A percentile compares a stretch with the other conserved stretches of the same genome.
Conservation (phyloP, 805 yeast genomes). For the Lipomyces oligophaga region DNA sequence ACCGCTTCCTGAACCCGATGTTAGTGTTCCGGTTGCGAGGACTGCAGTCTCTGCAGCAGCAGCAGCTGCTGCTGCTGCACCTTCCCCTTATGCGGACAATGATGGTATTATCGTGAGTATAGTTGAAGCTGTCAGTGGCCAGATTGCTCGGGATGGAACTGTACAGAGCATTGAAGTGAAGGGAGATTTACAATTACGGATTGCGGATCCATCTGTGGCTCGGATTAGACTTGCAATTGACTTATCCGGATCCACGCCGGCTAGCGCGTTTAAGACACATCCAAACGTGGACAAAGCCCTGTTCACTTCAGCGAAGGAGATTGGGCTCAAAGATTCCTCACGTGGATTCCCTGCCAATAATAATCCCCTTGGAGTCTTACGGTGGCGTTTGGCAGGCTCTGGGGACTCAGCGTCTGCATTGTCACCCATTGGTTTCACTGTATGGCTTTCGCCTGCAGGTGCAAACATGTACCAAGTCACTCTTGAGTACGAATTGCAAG, state of each 20-base stretch:
- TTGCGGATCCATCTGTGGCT: slow-evolving; percentile 70
- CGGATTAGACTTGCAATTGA: slow-evolving; percentile 57
- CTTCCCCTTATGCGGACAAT: slow-evolving; percentile 39
- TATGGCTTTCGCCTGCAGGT: slow-evolving; percentile 73
- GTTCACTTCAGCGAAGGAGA: slow-evolving; percentile 54
- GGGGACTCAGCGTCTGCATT: slow-evolving; percentile 52
- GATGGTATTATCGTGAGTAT: slow-evolving; percentile 76
- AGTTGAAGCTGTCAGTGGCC: slow-evolving; percentile 73
- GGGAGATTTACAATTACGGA: slow-evolving; percentile 86
- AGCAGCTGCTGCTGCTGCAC: slow-evolving; percentile 7
- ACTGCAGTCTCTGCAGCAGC: too few species aligned
- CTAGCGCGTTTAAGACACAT: slow-evolving; percentile 81
- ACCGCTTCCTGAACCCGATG: slow-evolving; percentile 33
- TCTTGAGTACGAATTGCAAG: slow-evolving; percentile 76
- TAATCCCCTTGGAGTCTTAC: slow-evolving; percentile 82
- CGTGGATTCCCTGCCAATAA: slow-evolving; percentile 90
- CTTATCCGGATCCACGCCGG: slow-evolving; percentile 45
- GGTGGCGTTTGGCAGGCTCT: slow-evolving; percentile 79
- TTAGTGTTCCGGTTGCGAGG: slow-evolving; percentile 30
- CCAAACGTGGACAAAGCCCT: slow-evolving; percentile 85
- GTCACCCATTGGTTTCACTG: slow-evolving; percentile 69
- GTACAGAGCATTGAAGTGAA: slow-evolving; percentile 61
- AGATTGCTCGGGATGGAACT: slow-evolving; percentile 77
- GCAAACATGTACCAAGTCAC: slow-evolving; percentile 68
- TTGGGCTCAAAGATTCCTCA: slow-evolving; percentile 70